Evolutionary conservation across 2,329 filamentous ascomycete genomes (phyloP).

Genomic region (Paecilomyces formosus): DNA sequence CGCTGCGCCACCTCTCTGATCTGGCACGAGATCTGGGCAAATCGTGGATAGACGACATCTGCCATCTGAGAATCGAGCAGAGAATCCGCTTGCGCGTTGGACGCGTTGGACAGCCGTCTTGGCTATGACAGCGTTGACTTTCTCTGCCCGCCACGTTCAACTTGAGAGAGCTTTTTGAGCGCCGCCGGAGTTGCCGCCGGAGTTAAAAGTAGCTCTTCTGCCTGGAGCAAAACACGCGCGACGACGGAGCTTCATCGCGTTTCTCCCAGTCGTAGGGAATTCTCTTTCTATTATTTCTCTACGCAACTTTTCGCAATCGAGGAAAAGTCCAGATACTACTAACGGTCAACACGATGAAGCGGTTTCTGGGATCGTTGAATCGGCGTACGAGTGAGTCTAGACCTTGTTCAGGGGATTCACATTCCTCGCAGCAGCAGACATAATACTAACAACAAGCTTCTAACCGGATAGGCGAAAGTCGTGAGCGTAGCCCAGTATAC

Average conservation of each 20-base stretch:
- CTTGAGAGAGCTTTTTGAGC: neutral
- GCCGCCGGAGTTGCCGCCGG: neutral
- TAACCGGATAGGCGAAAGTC: constrained; percentile 3
- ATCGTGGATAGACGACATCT: neutral
- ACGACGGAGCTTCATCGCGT: neutral
- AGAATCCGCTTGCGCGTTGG: neutral
- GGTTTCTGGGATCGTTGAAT: constrained; percentile 24
- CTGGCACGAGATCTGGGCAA: neutral
- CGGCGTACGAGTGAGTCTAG: constrained; percentile 22
- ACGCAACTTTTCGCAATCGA: neutral
- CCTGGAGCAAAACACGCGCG: neutral
- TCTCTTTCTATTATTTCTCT: neutral
- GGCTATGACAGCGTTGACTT: neutral
- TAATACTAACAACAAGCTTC: neutral
- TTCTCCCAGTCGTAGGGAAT: neutral
- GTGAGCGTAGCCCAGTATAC: constrained; percentile 15
- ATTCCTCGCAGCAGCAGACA: neutral
- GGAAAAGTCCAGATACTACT: neutral
- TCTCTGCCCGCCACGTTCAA: neutral
- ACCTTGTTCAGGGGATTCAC: neutral
- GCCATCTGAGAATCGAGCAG: neutral
- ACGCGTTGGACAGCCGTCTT: neutral
- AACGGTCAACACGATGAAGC: constrained; percentile 24
- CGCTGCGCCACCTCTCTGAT: neutral
- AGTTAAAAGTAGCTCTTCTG: neutral